A percentile compares a stretch with the other conserved stretches of the same genome.
phyloP scores from a whole-genome alignment of 192 early-diverging fungal genomes.

The Backusella australiensis region DNA sequence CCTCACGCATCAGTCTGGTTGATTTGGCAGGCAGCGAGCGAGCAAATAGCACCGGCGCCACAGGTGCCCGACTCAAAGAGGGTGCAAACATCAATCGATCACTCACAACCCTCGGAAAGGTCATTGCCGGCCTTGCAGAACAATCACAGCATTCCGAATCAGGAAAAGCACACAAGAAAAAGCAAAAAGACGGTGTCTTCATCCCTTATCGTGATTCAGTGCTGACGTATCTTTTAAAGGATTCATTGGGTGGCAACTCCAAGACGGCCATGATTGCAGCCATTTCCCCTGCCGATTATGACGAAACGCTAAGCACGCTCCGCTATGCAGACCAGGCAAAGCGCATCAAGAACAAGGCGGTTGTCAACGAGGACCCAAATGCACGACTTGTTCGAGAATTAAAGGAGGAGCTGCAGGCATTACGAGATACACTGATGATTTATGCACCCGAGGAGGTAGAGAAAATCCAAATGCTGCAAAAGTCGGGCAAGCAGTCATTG shows the following conservation, averaged over 20 bases:
- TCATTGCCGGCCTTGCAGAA: constrained; percentile 88
- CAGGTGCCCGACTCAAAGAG: constrained; percentile 82
- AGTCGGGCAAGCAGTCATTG: neutral
- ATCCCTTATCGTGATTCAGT: constrained; percentile 91
- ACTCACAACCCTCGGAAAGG: constrained; percentile 88
- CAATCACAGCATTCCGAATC: constrained; percentile 38
- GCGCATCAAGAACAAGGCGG: constrained; percentile 74
- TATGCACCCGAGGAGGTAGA: constrained; percentile 42
- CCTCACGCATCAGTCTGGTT: constrained; percentile 77
- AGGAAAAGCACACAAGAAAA: constrained; percentile 19
- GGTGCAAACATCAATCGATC: constrained; percentile 97
- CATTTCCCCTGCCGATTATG: constrained; percentile 62
- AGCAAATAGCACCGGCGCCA: constrained; percentile 79
- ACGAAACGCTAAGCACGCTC: constrained; percentile 69
- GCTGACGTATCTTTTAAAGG: constrained; percentile 71
- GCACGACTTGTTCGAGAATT: constrained; percentile 67
- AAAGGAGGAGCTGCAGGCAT: constrained; percentile 63
- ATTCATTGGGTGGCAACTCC: constrained; percentile 72
- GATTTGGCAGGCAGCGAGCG: constrained; percentile 95
- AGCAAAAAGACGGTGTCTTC: constrained; percentile 29
- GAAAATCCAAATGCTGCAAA: constrained; percentile 19
- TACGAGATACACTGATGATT: constrained; percentile 51
- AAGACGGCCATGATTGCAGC: constrained; percentile 70
- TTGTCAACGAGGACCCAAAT: constrained; percentile 78
- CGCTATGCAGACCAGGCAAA: constrained; percentile 84